Percentiles rank a stretch among this genome's conserved stretches.
These are phyloP conservation scores for Verbena officinalis DNA, from an alignment of 257 asterid species.

Conservation along the genomic window DNA sequence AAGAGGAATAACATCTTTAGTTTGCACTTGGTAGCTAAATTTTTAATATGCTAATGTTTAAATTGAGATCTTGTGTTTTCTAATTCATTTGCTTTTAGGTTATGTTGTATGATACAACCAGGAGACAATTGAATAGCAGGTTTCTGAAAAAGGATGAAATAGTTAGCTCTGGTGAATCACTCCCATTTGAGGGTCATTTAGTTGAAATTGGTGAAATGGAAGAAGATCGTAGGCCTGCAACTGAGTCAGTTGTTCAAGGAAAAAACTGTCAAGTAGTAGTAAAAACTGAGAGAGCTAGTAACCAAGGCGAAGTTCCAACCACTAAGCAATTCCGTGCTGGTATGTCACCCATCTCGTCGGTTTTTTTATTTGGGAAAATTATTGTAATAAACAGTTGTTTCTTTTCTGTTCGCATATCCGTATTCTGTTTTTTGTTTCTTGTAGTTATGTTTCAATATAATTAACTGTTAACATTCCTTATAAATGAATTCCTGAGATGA, in stretches of 20 bases:
- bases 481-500: constrained; percentile 3
- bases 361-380: constrained; percentile 21
- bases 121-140: constrained; percentile 64
- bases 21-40: background rate
- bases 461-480: constrained; percentile 14
- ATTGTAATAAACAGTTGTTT: constrained; percentile 7
- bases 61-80: constrained; percentile 13
- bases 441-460: constrained; percentile 5
- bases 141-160: constrained; percentile 68
- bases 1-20: background rate
- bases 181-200: constrained; percentile 61
- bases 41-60: constrained; percentile 4
- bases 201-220: constrained; percentile 72
- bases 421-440: constrained; percentile 5
- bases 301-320: constrained; percentile 26
- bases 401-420: constrained; percentile 20
- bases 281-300: constrained; percentile 31
- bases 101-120: constrained; percentile 65
- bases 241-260: constrained; percentile 37
- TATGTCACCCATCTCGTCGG: constrained; percentile 31
- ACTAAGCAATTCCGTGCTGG: constrained; percentile 42
- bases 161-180: constrained; percentile 62
- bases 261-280: constrained; percentile 30
- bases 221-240: constrained; percentile 44
- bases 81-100: constrained; percentile 44